Base-by-base conservation (phyloP, 1,284 basidiomycete genomes). In the Boletellus sp. region DNA sequence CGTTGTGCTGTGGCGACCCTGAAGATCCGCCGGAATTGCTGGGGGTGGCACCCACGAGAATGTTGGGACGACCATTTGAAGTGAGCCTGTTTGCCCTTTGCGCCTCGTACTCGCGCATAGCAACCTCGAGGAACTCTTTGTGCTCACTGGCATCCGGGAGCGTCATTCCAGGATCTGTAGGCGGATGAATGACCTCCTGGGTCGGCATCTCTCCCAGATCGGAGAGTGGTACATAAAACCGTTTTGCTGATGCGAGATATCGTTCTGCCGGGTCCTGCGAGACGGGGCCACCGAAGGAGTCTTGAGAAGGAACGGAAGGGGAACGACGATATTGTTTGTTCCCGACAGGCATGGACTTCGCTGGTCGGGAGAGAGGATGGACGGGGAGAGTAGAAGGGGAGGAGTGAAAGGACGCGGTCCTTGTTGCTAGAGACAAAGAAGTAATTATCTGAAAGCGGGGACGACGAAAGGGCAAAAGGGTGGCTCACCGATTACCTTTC, bases 211-310 rank as follows among this genome's bases (percentile, higher is more conserved):
- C 71, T 45, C 72, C 76, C 7, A 86, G 69, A 52, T 83, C 75
- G n/a, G 78, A 78, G 44, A 86, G 65, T 49, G 84, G 83, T 22
- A 80, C 66, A 36, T 77, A 64, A 51, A 87, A 85, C 47, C 77
- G 72, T 56, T 72, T 77, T 22, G 77, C 69, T n/a, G 70, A 69
- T 8, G 78, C 73, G 10, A 84, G 59, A 60, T 74, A 79, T 21
- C 64, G 66, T 50, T 74, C 71, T 33, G 73, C 74, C 10, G 74
- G 75, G 52, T 83, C 77, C 43, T 75, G 71, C 5, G 76, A 71
- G 32, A 73, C 55, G 15, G 74, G 71, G 28, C 71, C 78, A 39
- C 74, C 82, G 55, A 88, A 86, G 2, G 85, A 87, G 61, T 86
- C 85, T 61, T 79, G 75, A 3, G 82, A 74, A 7, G 64, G 44